Evolutionary conservation across 352 stramenopile genomes (phyloP), one percentile per base, ranked within the genome.

Genomic region (Elongisporangium undulatum): DNA sequence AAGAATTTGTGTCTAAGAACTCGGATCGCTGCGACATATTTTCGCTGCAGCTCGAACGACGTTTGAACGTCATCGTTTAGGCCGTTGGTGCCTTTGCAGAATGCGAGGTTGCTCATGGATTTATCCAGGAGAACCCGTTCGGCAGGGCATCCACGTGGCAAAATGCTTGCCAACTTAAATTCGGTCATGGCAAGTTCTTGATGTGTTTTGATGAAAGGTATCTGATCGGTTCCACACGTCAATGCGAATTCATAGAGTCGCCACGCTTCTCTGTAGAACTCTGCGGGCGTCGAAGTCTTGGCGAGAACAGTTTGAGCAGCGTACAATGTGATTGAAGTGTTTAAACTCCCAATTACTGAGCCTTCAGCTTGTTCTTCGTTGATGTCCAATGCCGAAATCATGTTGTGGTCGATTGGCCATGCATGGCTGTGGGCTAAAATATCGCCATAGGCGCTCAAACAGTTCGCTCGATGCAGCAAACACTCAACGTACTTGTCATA

Each of bases 241-340:
- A 12, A 77, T 23, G 2, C 84, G 45, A 39, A 80, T 86, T 2
- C 68, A 23, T 74, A 77, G 53, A 87, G 79, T n/a, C 75, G 74
- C 24, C 74, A 75, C 4, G 78, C 72, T 45, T 89, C 81, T 21
- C 74, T 72, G 57, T 87, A 90, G 45, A 90, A 89, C 15, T 76
- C 72, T 1, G 66, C 61, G 13, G 74, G 63, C 0, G 50, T 54
- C 10, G 80, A 86, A 5, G 62, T 53, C 51, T 88, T 85, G 0
- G 74, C 74, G 0, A 90, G 64, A 15, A 69, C 56, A 29, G 12
- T 13, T 2, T 13, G 2, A 20, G 41, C 62, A 15, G 8, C 52
- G 49, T 63, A 66, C 41, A 58, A 52, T 4, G 1, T 20, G 26
- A 34, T 48, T 1, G 49, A 53, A 20, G 17, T 8, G 55, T 50